These are phyloP conservation scores for Xylaria telfairii DNA, from an alignment of 495 filamentous ascomycete genomes.

Conservation along the genomic window DNA sequence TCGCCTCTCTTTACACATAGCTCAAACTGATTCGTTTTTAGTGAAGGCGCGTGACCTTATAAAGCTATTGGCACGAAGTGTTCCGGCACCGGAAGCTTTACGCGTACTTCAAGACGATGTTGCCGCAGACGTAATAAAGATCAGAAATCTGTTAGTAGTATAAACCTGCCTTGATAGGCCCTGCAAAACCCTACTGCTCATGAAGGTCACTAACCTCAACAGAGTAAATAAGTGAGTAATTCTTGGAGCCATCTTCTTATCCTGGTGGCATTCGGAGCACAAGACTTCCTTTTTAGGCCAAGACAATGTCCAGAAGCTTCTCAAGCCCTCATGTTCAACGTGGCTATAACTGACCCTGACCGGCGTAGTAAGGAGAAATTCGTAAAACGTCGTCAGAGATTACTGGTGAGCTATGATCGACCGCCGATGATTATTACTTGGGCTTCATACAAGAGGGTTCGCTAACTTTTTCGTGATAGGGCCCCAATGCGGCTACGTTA, in stretches of 20 bases:
- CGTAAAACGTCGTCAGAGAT: slow-evolving; percentile 91
- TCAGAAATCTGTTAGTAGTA: slow-evolving; percentile 46
- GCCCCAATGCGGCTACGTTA: slow-evolving; percentile 58
- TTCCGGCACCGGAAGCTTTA: slow-evolving; percentile 89
- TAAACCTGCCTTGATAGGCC: neutral
- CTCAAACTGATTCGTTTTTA: slow-evolving; percentile 8
- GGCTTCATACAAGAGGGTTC: neutral
- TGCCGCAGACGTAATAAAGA: slow-evolving; percentile 93
- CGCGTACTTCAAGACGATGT: slow-evolving; percentile 92
- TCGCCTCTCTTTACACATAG: neutral
- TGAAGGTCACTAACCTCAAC: neutral
- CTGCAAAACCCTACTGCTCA: neutral
- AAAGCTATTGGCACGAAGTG: slow-evolving; percentile 87
- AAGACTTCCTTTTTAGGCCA: no score
- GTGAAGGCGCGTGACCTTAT: slow-evolving; percentile 93
- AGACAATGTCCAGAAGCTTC: no score
- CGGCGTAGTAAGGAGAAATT: slow-evolving; percentile 98
- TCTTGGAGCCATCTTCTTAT: no score
- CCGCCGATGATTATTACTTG: neutral
- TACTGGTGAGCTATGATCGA: slow-evolving; percentile 67
- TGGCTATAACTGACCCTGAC: no score
- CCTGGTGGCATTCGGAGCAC: no score
- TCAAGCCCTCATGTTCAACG: no score
- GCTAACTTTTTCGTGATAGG: slow-evolving; percentile 14
- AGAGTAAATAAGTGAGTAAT: slow-evolving; percentile 82